Base-by-base conservation (phyloP, 192 early-diverging fungal species). In the Rhizophagus clarus region DNA sequence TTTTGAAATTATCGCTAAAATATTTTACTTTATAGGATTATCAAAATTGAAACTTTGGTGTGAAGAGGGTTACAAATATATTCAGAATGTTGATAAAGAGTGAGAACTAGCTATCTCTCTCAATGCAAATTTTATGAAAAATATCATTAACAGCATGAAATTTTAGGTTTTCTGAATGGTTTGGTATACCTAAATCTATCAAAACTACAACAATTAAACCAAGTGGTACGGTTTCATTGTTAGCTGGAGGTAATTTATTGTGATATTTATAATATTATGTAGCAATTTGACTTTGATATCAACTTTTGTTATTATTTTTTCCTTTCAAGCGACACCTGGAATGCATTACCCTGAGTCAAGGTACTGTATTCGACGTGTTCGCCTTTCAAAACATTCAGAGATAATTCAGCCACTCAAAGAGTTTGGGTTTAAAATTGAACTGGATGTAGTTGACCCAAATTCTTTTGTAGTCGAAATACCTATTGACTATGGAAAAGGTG, bases 281-380 rank as follows among this genome's bases (percentile, higher is more conserved):
- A 28, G 66, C 10, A 7, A 49, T 56, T 15, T 62, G 34, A 3
- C 5, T n/a, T 72, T 40, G 42, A 40, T 3, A 62, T 22, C 20
- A 1, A 15, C n/a, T n/a, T n/a, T n/a, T n/a, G n/a, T n/a, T n/a
- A n/a, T n/a, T n/a, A 11, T 8, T 31, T 34, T 11, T 68, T 34
- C 20, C 20, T 31, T 68, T 34, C 17, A n/a, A 72, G 80, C 86
- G 3, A 88, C 87, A 0, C 87, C 87, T 10, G 87, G 87, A 20
- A 88, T 88, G 85, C 87, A 88, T 72, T 87, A 88, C 47, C 87
- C 87, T 7, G 87, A 86, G 62, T 84, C 83, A 72, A 82, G 85
- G 51, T 88, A 83, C 71, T 88, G 87, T 61, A 83, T 88, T 72
- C 85, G 87, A 1, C 83, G 87, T 3, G 85, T 88, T 24, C 84